Base-by-base conservation (phyloP, 2,329 filamentous ascomycete genomes). In the Beauveria rudraprayagi region DNA sequence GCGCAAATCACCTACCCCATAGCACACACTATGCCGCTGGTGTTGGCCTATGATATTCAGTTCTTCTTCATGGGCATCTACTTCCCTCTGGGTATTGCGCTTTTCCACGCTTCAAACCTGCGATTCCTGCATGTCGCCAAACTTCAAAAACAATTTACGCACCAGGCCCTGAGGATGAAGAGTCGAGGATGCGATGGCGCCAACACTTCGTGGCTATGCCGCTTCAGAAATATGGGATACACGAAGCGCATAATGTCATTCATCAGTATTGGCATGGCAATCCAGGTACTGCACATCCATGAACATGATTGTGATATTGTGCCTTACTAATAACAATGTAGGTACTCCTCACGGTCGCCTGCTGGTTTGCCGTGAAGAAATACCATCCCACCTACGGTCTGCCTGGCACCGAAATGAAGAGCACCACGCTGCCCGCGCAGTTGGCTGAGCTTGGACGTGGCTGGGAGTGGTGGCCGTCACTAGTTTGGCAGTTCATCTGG, bases 61-160 rank as follows among this genome's bases (percentile, higher is more conserved):
- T 86, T 80, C 66, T 85, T 82, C 76, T 75, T 82, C 68, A 86
- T 85, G 83, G 81, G 79, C 44, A 77, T 80, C 56, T 82, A 80
- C 69, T 74, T 86, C 3, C 83, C 83, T 1, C 72, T 82, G 17
- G 83, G 83, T 2, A 79, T 85, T 46, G 82, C 81, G 3, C 69
- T 84, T 5, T 86, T 85, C 68, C 82, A 85, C 63, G 82, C 80
- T 19, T 79, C 79, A 57, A 83, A 83, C 67, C 75, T 72, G 55
- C 79, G 80, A 24, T 78, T 84, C 56, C 73, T 83, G 11, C 73
- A 79, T 61, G 72, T 82, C 43, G 80, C 80, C 54, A 76, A 74
- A 63, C 66, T 77, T 19, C 81, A 83, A 68, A 78, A 76, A 65
- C 73, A 75, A 66, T 78, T 67, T 56, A 69, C 71, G 3, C 61